Base-by-base conservation (phyloP, 306 rosid genomes). In the Erythrophleum fordii region DNA sequence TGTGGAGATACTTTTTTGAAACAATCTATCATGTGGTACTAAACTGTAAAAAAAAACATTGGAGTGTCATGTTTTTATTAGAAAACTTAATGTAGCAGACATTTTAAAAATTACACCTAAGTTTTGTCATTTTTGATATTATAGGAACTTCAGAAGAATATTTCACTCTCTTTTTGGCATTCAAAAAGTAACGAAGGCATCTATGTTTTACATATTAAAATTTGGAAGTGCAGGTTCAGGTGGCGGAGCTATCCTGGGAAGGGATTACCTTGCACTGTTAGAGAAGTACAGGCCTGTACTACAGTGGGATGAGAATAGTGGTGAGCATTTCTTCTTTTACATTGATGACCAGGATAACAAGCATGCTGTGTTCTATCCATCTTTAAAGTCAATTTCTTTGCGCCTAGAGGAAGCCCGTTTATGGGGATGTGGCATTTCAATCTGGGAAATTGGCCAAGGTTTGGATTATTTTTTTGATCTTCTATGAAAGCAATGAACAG, bases 361-460 rank as follows among this genome's bases (percentile, higher is more conserved):
- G 86, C 99, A 89, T 39, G 97, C 90, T 4, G 99, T 96, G 46
- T 92, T 96, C 80, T 96, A 89, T 86, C 99, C 99, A 10, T 74
- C 99, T 10, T 80, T 90, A 16, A 86, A 88, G 92, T 96, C 99
- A 11, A 90, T 96, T 68, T 89, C 90, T 69, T 70, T 80, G 83
- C 88, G 97, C 77, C 91, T 96, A 12, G 94, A 96, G 80, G 98
- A 87, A 85, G 97, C 97, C 83, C 94, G 76, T 29, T 80, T 88
- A 39, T 89, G 97, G 93, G 97, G 94, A 23, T 92, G 97, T 75
- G 98, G 97, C 81, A 90, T 93, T 87, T 90, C 98, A 4, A 85
- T 96, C 66, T 93, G 99, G 99, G 99, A 96, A 90, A 93, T 96
- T 20, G 98, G 98, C 52, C 99, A 96, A 89, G 99, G 99, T 85